A percentile compares a stretch with the other conserved stretches of the same genome.
These are phyloP conservation scores for Zymoseptoria tritici DNA, from an alignment of 2,329 filamentous ascomycete species.

Conservation along the genomic window DNA sequence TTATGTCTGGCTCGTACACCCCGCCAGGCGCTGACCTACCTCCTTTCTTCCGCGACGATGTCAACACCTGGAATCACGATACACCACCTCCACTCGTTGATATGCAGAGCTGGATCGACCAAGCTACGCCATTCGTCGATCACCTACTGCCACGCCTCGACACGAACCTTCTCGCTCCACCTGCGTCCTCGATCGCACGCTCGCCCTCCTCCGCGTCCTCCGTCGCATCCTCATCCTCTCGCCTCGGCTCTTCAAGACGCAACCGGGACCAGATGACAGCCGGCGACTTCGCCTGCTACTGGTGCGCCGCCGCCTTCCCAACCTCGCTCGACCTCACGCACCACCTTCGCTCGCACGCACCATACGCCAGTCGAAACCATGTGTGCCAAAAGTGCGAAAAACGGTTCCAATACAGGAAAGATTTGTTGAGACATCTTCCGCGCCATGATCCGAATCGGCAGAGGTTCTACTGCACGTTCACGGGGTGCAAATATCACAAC, in stretches of 20 bases:
- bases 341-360: conserved; percentile 15
- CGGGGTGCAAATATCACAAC: conserved; percentile 14
- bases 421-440: conserved; percentile 14
- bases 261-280: conserved; percentile 6
- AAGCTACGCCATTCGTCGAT: conserved; percentile 6
- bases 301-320: conserved; percentile 15
- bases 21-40: neutral
- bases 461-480: conserved; percentile 11
- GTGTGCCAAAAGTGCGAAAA: conserved; percentile 15
- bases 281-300: conserved; percentile 10
- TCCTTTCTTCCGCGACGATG: neutral
- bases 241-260: conserved; percentile 8
- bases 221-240: conserved; percentile 6
- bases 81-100: neutral
- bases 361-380: conserved; percentile 15
- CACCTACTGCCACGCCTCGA: conserved; percentile 8
- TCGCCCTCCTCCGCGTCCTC: conserved; percentile 18
- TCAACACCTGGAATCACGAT: neutral
- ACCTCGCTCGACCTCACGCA: conserved; percentile 16
- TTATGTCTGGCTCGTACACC: neutral
- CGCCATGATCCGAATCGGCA: conserved; percentile 17
- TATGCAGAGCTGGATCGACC: conserved; percentile 14
- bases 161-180: conserved; percentile 11
- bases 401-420: conserved; percentile 19
- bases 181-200: conserved; percentile 2